Evolutionary conservation across 2,329 filamentous ascomycete genomes (phyloP), one percentile per base, ranked within the genome.

Genomic region (Epichloe glyceriae): DNA sequence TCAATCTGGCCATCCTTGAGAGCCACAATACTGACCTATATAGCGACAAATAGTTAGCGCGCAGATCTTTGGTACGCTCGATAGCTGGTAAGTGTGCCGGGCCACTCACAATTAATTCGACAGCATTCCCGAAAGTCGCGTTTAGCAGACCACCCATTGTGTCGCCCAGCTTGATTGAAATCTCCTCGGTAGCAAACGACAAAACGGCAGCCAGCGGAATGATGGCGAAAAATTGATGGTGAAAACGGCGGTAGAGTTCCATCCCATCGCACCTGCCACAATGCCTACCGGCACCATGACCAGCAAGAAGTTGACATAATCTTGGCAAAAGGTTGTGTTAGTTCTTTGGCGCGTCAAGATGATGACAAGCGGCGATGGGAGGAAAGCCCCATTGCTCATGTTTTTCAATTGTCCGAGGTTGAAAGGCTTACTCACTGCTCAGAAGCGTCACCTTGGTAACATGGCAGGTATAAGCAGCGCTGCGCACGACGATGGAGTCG

Each of bases 11-110:
- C 81, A 59, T 93, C 82, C 57, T 75, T 80, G 44, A 98, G 77
- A 17, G 93, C 93, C 56, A 97, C 85, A 59, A 97, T 91, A 65
- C 88, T 95, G 64, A 95, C 87, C 86, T 91, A 62, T 17, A 17
- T 17, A 19, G n/a, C 12, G 1, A 6, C 33, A 19, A 22, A 15
- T 11, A 5, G 44, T 57, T 39, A 57, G 54, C 38, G 40, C 30
- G 11, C 19, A 8, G 17, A 14, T n/a, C 5, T 5, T 26, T 11
- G 26, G 26, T 30, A 30, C 26, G 26, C 26, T 30, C 8, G 26
- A 30, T 30, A 4, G 26, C 26, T 30, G 26, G 8, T 26, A 22
- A 14, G 22, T 35, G 34, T 37, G 42, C 5, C n/a, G 15, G 41
- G 6, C 41, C 14, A 62, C 75, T 55, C 66, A 85, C 85, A 70